Conservation (phyloP, 2,329 filamentous ascomycete genomes). For the Domatiomyces globalis region DNA sequence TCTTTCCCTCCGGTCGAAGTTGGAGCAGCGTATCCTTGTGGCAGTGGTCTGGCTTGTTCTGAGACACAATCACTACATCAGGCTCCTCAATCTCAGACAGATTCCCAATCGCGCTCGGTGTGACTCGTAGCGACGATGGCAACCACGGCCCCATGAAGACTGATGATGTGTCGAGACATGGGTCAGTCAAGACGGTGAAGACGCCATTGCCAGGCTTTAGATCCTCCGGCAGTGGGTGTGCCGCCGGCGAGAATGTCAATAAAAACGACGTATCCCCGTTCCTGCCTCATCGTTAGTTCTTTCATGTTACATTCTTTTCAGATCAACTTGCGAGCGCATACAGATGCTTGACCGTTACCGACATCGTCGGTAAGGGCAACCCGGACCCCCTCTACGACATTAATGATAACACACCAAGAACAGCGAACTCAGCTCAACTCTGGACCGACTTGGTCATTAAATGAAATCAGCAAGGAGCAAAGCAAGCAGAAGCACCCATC, state of each 20-base stretch:
- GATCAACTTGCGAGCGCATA: background rate
- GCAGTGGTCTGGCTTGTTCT: constrained; percentile 55
- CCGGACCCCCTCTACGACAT: background rate
- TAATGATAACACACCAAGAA: background rate
- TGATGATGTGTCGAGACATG: constrained; percentile 51
- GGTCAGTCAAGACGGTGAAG: constrained; percentile 58
- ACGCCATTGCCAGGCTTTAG: constrained; percentile 5
- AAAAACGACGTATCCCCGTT: constrained; percentile 24
- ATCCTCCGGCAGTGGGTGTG: constrained; percentile 4
- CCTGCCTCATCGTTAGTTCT: background rate
- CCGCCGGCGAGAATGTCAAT: constrained; percentile 20
- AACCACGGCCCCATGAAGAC: constrained; percentile 48
- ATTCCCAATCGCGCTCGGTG: constrained; percentile 43
- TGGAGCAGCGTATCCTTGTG: constrained; percentile 54
- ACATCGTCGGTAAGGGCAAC: constrained; percentile 9
- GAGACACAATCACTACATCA: constrained; percentile 45
- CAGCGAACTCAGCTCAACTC: background rate
- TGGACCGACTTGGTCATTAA: no score
- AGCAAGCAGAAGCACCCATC: background rate
- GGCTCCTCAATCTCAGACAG: constrained; percentile 40
- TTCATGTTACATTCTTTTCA: background rate
- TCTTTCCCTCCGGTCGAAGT: constrained; percentile 41
- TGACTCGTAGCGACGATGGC: constrained; percentile 43
- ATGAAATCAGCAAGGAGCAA: background rate
- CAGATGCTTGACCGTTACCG: constrained; percentile 19